These are phyloP conservation scores for Metrosideros polymorpha DNA, from an alignment of 441 rosid genomes.

Conservation along the genomic window DNA sequence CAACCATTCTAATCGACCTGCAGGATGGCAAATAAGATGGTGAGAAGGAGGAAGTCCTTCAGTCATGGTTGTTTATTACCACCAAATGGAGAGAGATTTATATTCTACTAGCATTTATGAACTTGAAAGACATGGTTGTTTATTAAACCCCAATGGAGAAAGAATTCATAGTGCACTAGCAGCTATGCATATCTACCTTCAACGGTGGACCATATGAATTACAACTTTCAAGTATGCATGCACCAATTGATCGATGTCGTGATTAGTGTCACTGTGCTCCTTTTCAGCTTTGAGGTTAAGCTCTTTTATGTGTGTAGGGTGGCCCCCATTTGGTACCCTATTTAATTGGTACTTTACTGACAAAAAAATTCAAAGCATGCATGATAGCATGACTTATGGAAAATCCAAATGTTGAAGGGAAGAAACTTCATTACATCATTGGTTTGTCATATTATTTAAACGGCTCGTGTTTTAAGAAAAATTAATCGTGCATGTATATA, in stretches of 20 bases:
- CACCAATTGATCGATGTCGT: background rate
- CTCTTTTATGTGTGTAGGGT: background rate
- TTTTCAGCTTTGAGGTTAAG: background rate
- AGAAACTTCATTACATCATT: background rate
- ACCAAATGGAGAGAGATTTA: background rate
- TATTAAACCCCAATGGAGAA: background rate
- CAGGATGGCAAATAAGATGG: conserved; percentile 6
- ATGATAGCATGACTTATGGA: background rate
- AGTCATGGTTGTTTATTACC: background rate
- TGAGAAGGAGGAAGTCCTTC: background rate
- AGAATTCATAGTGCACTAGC: background rate
- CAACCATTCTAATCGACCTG: conserved; percentile 96
- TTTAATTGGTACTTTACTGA: background rate
- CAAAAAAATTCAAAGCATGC: background rate
- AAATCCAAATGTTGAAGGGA: background rate
- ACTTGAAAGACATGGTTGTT: background rate
- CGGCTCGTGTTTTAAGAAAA: background rate
- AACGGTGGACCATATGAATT: background rate
- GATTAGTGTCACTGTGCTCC: background rate
- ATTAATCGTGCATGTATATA: background rate
- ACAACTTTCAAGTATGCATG: background rate
- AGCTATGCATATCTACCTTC: background rate
- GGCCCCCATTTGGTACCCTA: background rate
- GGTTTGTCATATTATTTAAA: background rate
- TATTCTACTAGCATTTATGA: background rate